Evolutionary conservation across 2,329 filamentous ascomycete genomes (phyloP).

Genomic region (Penicillium crustosum): DNA sequence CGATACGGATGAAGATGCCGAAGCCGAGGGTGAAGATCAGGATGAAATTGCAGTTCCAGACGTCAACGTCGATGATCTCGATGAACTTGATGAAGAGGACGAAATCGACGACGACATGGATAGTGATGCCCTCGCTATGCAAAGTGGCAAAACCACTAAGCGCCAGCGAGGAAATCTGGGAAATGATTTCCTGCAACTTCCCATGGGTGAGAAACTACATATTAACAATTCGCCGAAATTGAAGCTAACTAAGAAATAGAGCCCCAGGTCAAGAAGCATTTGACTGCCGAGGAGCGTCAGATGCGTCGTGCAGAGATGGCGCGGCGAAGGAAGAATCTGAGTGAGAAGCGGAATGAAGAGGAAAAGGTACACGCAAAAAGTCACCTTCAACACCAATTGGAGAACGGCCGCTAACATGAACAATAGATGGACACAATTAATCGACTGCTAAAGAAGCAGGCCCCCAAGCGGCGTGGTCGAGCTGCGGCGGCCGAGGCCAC

Average conservation of each 20-base stretch:
- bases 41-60: constrained; percentile 47
- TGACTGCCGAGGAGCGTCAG: constrained; percentile 71
- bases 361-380: constrained; percentile 60
- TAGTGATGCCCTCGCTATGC: constrained; percentile 48
- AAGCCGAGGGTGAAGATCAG: constrained; percentile 51
- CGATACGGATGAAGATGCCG: constrained; percentile 48
- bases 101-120: constrained; percentile 47
- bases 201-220: constrained; percentile 50
- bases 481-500: constrained; percentile 48
- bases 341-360: constrained; percentile 75
- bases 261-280: constrained; percentile 70
- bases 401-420: constrained; percentile 17
- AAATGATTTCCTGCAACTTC: constrained; percentile 53
- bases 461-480: constrained; percentile 57
- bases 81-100: constrained; percentile 44
- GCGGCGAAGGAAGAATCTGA: constrained; percentile 68
- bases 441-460: constrained; percentile 65
- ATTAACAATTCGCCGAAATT: background rate
- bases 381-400: background rate
- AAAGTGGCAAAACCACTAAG: constrained; percentile 66
- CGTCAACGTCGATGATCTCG: constrained; percentile 40
- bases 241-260: constrained; percentile 44
- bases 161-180: constrained; percentile 63
- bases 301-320: constrained; percentile 75
- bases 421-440: constrained; percentile 65